Base-by-base conservation (phyloP, 2,329 filamentous ascomycete species). In the Cladosporium sp. region DNA sequence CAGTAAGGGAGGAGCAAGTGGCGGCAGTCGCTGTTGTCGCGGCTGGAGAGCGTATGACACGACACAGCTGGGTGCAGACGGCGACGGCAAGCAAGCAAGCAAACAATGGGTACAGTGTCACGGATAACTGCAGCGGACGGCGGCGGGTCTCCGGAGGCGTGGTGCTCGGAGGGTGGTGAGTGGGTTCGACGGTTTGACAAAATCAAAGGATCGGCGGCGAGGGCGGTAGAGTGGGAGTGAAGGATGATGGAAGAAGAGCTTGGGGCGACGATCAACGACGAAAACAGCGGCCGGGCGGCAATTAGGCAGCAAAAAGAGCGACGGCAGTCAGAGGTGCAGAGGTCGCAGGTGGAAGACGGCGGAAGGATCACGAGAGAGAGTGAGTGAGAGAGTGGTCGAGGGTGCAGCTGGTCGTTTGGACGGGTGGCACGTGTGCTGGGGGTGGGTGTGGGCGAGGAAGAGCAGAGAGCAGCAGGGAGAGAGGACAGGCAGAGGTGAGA, bases 21-120 rank as follows among this genome's bases (percentile, higher is more conserved):
- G 59, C 59, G 59, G 47, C 47, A 62, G 59, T 15, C 59, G 59
- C 59, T 51, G 59, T 51, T 52, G 59, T 62, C 32, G 47, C 32
- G 59, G 59, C 47, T 51, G 59, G 44, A 28, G 44, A 21, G 59
- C 51, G 44, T 38, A 44, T 26, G 34, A 41, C 57, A 44, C 24
- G 34, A 41, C 57, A 44, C n/a, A 59, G 55, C 32, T 30, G 30
- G 52, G 15, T 32, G 36, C 36, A 59, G 57, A 59, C 38, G 26
- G 24, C 38, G 11, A 12, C 34, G 12, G 34, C 21, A 32, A 47
- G 34, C 44, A 62, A 30, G 59, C 59, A 62, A 62, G 36, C 59
- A 62, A 59, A 36, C 14, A 21, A 32, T 38, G 26, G 57, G 41
- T 21, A 47, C 41, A 44, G 38, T 44, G 8, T 6, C 14, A 26